Evolutionary conservation across 1,284 basidiomycete species (phyloP).

Genomic region (Ustilago esculenta): DNA sequence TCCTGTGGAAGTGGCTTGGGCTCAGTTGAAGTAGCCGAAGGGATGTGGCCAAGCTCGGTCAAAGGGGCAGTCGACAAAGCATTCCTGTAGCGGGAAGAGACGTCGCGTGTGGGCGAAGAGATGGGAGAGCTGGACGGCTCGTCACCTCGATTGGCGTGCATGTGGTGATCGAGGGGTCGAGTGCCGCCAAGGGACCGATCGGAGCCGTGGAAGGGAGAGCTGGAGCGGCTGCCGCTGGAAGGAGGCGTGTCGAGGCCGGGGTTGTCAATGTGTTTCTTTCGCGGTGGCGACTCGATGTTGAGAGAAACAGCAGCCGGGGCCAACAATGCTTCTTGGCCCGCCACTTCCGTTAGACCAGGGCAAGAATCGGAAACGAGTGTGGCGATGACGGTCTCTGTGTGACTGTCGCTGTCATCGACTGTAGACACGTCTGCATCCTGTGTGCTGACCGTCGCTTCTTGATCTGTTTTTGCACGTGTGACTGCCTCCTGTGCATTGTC

Average conservation of each 20-base stretch:
- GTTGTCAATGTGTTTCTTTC: conserved; percentile 35
- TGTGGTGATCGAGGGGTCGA: conserved; percentile 15
- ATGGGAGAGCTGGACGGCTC: conserved; percentile 51
- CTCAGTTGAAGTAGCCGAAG: not conserved
- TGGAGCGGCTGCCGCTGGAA: conserved; percentile 44
- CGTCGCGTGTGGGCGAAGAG: conserved; percentile 43
- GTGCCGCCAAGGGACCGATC: conserved; percentile 9
- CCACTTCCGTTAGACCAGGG: not conserved
- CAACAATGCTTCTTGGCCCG: not conserved
- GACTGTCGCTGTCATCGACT: not conserved
- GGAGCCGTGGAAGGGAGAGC: conserved; percentile 34
- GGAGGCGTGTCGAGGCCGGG: conserved; percentile 47
- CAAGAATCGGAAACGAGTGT: not conserved
- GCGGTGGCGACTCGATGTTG: conserved; percentile 38
- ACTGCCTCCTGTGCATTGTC: not conserved
- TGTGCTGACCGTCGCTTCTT: not conserved
- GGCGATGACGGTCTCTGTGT: not conserved
- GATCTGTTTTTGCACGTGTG: not conserved
- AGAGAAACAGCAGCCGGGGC: conserved; percentile 9
- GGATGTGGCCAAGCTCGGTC: conserved; percentile 10
- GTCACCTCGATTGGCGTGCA: conserved; percentile 15
- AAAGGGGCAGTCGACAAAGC: conserved; percentile 6
- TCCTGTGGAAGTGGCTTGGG: no score
- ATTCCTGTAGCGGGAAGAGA: conserved; percentile 22
- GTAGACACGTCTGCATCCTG: not conserved